Evolutionary conservation across 1,284 basidiomycete species (phyloP).

Genomic region (Ceratobasidium sp.): DNA sequence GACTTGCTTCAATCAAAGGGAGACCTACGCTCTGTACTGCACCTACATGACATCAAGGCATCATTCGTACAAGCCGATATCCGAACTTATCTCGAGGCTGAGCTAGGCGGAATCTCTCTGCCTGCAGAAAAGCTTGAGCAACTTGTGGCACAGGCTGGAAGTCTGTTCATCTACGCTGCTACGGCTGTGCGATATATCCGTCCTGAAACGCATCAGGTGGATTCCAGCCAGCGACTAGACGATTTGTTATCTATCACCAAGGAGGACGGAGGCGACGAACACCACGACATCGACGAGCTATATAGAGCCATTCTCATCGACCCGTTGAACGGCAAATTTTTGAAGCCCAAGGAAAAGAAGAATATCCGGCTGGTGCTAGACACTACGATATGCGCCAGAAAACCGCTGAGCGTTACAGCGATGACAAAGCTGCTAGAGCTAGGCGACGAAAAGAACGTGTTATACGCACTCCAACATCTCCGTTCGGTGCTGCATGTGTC

Average conservation of each 20-base stretch:
- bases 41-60: neutral
- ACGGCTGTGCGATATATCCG: neutral
- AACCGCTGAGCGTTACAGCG: neutral
- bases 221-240: neutral
- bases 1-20: neutral
- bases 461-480: neutral
- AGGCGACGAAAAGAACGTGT: neutral
- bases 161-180: slow-evolving; percentile 11
- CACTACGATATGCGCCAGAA: slow-evolving; percentile 1
- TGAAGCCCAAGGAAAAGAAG: neutral
- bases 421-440: neutral
- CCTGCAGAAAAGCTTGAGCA: neutral
- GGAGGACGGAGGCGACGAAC: too few species aligned
- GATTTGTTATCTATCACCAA: too few species aligned
- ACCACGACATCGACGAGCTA: neutral
- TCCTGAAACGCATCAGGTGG: too few species aligned
- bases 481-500: slow-evolving; percentile 11
- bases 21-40: neutral
- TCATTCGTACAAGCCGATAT: slow-evolving; percentile 16
- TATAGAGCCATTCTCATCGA: neutral
- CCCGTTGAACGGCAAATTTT: neutral
- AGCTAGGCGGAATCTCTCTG: neutral
- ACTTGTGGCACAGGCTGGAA: neutral
- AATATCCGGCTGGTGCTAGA: neutral
- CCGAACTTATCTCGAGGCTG: neutral